Percentiles rank a stretch among this genome's conserved stretches.
Evolutionary conservation across 306 rosid species (phyloP).

Genomic region (Cucurbita moschata): DNA sequence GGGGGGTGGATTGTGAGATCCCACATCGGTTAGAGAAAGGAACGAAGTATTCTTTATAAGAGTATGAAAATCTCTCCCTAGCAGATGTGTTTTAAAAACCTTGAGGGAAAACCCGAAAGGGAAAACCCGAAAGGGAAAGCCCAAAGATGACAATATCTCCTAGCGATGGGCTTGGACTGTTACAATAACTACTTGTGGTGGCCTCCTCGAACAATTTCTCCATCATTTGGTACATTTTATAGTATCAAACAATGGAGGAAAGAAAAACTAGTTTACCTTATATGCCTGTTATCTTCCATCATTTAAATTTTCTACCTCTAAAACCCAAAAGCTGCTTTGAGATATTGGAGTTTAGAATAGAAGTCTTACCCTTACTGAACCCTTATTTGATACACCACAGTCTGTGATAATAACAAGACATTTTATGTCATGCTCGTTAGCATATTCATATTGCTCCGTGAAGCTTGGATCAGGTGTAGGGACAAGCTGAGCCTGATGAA

Average conservation of each 20-base stretch:
- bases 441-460: constrained; percentile 92
- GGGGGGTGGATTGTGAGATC: too few species aligned
- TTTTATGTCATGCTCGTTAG: constrained; percentile 80
- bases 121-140: too few species aligned
- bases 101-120: too few species aligned
- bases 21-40: too few species aligned
- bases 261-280: neutral
- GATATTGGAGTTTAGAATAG: neutral
- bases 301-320: neutral
- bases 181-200: too few species aligned
- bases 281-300: neutral
- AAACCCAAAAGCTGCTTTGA: neutral
- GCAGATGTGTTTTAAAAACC: too few species aligned
- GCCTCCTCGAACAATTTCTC: neutral
- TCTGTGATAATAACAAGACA: constrained; percentile 78
- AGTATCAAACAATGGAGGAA: neutral
- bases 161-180: too few species aligned
- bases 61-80: too few species aligned
- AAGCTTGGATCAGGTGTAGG: constrained; percentile 84
- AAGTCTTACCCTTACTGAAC: constrained; percentile 55
- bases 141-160: too few species aligned
- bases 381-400: constrained; percentile 36
- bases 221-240: too few species aligned
- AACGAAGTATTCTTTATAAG: too few species aligned
- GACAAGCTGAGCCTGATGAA: constrained; percentile 67